Percentiles rank a stretch among this genome's conserved stretches.
Conservation (phyloP, 495 filamentous ascomycete genomes). For the Cercophora sp. region DNA sequence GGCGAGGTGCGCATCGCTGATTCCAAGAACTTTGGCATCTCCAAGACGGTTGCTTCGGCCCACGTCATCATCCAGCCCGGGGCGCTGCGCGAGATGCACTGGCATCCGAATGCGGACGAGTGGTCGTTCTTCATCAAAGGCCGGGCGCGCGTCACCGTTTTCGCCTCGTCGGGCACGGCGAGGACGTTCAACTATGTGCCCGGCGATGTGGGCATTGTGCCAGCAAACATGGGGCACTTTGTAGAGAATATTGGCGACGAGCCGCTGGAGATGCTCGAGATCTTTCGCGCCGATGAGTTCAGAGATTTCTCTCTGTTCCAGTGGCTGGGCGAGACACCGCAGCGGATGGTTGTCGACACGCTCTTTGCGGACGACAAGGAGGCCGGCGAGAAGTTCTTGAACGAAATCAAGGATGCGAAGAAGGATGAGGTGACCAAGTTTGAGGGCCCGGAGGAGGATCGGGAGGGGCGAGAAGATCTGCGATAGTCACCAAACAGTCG, state of each 20-base stretch:
- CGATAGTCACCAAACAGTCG: too few species aligned
- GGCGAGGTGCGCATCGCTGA: constrained; percentile 61
- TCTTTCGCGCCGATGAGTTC: constrained; percentile 56
- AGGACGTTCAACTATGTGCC: constrained; percentile 44
- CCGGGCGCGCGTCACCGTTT: constrained; percentile 50
- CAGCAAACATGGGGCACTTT: constrained; percentile 59
- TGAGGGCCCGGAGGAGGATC: constrained; percentile 5
- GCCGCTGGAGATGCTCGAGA: constrained; percentile 57
- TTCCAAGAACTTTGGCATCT: constrained; percentile 62
- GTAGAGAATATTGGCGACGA: constrained; percentile 60
- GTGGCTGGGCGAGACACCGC: constrained; percentile 65
- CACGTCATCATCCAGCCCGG: constrained; percentile 56
- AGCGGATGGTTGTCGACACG: constrained; percentile 57
- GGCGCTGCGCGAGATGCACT: constrained; percentile 58
- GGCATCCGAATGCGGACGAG: constrained; percentile 56
- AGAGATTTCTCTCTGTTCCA: constrained; percentile 63
- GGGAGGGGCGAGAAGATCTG: background rate
- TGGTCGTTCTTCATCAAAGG: constrained; percentile 53
- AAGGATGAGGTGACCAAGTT: constrained; percentile 39
- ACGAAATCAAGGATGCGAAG: constrained; percentile 49
- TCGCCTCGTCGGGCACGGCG: constrained; percentile 45
- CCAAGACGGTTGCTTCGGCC: constrained; percentile 60
- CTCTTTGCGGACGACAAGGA: constrained; percentile 53
- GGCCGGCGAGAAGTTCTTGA: constrained; percentile 52
- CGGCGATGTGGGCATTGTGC: constrained; percentile 60